Evolutionary conservation across 768 basidiomycete genomes (phyloP).

Genomic region (Mycena belliarum): DNA sequence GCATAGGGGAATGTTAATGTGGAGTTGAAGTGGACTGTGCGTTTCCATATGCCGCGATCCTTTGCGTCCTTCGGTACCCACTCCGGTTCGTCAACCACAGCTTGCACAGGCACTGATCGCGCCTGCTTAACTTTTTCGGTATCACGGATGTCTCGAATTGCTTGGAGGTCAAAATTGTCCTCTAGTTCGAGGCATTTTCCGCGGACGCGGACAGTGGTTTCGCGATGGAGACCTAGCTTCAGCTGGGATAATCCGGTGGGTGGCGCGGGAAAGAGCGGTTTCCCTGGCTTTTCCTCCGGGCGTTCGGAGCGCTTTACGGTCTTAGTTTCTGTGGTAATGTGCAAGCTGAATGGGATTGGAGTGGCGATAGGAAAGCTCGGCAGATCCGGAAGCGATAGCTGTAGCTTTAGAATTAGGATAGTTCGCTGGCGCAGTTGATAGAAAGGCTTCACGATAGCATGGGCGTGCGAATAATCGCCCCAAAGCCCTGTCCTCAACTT

Average conservation of each 20-base stretch:
- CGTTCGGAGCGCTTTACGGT: conserved; percentile 5
- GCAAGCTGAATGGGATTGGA: conserved; percentile 15
- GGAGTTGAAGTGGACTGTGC: conserved; percentile 11
- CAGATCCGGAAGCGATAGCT: conserved; percentile 13
- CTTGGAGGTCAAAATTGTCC: conserved; percentile 4
- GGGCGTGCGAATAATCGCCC: conserved; percentile 14
- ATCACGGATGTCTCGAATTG: conserved; percentile 8
- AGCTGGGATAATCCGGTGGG: conserved; percentile 8
- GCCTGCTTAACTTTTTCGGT: not conserved
- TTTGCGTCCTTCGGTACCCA: not conserved
- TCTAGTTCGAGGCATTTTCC: not conserved
- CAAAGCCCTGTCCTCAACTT: conserved; percentile 11
- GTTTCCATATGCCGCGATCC: conserved; percentile 18
- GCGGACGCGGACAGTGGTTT: conserved; percentile 5
- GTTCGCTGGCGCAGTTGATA: not conserved
- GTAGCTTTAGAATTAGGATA: not conserved
- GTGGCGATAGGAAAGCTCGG: conserved; percentile 13
- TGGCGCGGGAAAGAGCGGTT: conserved; percentile 18
- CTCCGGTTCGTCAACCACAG: conserved; percentile 6
- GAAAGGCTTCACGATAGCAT: conserved; percentile 2
- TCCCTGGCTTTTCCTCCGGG: conserved; percentile 10
- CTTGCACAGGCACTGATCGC: not conserved
- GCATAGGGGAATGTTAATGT: conserved; percentile 13
- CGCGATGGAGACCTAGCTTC: not conserved
- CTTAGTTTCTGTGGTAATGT: conserved; percentile 16